Evolutionary conservation across 331 rosid genomes (phyloP).

Genomic region (Quercus lobata): DNA sequence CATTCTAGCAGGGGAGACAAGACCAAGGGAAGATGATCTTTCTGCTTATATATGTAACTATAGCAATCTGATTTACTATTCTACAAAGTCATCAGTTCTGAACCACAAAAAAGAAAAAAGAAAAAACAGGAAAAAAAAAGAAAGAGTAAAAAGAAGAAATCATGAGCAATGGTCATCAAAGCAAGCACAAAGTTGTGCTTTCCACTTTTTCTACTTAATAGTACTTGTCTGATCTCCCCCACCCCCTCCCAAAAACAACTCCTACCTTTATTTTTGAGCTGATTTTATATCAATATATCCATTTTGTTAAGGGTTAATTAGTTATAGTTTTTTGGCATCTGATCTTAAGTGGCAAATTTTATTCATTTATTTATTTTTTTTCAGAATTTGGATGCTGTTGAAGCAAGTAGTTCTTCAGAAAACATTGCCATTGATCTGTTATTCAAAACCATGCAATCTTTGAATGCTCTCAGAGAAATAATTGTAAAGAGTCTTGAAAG

Average conservation of each 20-base stretch:
- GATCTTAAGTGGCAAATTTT: conserved; percentile 13
- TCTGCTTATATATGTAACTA: neutral
- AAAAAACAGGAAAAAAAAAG: neutral
- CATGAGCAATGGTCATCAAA: neutral
- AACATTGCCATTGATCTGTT: conserved; percentile 38
- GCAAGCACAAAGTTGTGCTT: neutral
- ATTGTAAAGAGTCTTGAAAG: conserved; percentile 84
- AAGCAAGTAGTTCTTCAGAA: conserved; percentile 35
- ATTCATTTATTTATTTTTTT: conserved; percentile 5
- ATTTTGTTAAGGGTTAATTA: neutral
- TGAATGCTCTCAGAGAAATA: conserved; percentile 65
- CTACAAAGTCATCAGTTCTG: neutral
- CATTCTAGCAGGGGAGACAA: neutral
- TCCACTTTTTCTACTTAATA: neutral
- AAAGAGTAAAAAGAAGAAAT: neutral
- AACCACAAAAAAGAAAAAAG: neutral
- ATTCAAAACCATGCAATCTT: conserved; percentile 78
- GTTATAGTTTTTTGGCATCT: conserved; percentile 12
- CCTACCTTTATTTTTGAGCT: neutral
- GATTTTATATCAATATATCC: neutral
- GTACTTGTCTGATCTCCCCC: neutral
- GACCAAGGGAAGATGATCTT: neutral
- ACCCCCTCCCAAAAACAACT: neutral
- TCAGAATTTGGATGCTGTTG: conserved; percentile 73
- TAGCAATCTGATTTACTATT: neutral